Percentiles rank a stretch among this genome's conserved stretches.
Conservation (phyloP, 2,329 filamentous ascomycete species). For the Stemphylium beticola region DNA sequence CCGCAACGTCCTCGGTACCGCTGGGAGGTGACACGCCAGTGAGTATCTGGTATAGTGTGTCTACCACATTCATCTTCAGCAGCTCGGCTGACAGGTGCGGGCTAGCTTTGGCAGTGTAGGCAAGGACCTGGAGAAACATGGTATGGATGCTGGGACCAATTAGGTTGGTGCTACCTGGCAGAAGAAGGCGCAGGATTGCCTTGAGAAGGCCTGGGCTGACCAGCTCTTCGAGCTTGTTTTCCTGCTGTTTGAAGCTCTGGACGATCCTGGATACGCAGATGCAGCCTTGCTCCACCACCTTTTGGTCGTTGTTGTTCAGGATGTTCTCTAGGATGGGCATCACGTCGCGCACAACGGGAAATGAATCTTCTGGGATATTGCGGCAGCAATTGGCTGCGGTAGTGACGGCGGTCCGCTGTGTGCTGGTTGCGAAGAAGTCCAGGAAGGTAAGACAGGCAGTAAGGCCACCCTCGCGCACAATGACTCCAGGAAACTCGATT, state of each 20-base stretch:
- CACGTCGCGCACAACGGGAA: constrained; percentile 87
- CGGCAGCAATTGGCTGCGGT: constrained; percentile 98
- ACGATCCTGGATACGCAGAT: constrained; percentile 95
- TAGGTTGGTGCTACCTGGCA: constrained; percentile 93
- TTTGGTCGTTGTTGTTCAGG: constrained; percentile 88
- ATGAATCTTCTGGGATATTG: constrained; percentile 93
- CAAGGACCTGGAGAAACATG: constrained; percentile 89
- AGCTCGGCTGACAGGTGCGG: constrained; percentile 86
- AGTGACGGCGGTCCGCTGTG: constrained; percentile 93
- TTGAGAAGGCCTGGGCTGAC: constrained; percentile 86
- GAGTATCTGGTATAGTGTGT: constrained; percentile 95
- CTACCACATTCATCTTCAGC: constrained; percentile 95
- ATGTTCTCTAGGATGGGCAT: constrained; percentile 96
- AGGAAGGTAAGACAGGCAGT: constrained; percentile 95
- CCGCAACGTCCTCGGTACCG: constrained; percentile 76
- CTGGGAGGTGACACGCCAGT: constrained; percentile 92
- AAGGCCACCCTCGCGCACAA: constrained; percentile 92
- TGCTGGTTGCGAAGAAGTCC: constrained; percentile 97
- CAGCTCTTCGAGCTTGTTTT: constrained; percentile 87
- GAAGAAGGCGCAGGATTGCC: constrained; percentile 82
- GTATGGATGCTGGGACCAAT: constrained; percentile 96
- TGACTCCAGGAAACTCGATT: constrained; percentile 90
- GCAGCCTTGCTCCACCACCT: constrained; percentile 95
- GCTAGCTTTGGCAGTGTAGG: constrained; percentile 88
- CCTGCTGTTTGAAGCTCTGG: constrained; percentile 92